These are phyloP conservation scores for Byssothecium circinans DNA, from an alignment of 2,329 filamentous ascomycete species.

Conservation along the genomic window DNA sequence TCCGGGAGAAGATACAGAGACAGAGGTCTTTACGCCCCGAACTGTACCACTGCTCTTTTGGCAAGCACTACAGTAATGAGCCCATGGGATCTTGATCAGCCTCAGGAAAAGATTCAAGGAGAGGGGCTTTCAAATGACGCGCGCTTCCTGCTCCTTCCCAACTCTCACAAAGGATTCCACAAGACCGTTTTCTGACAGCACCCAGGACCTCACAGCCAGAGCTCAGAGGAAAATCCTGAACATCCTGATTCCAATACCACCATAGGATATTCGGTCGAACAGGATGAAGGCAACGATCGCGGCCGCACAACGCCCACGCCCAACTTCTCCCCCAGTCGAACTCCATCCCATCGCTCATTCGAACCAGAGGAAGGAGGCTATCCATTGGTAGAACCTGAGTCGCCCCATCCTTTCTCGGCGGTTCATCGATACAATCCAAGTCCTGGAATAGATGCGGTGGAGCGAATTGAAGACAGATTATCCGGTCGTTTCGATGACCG, in stretches of 20 bases:
- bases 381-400: slow-evolving; percentile 5
- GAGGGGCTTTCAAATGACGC: neutral
- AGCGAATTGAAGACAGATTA: slow-evolving; percentile 1
- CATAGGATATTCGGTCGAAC: neutral
- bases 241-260: slow-evolving; percentile 2
- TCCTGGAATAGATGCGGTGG: neutral
- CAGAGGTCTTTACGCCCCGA: too few species aligned
- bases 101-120: neutral
- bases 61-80: too few species aligned
- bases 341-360: slow-evolving; percentile 8
- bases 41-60: too few species aligned
- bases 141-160: neutral
- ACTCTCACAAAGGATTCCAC: neutral
- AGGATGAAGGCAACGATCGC: neutral
- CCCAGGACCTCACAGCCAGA: slow-evolving; percentile 2
- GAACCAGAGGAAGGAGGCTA: slow-evolving; percentile 6
- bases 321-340: slow-evolving; percentile 3
- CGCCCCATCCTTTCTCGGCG: slow-evolving; percentile 8
- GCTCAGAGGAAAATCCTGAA: neutral
- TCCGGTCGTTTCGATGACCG: neutral
- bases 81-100: too few species aligned
- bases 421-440: slow-evolving; percentile 4
- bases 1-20: too few species aligned
- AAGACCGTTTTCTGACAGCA: neutral
- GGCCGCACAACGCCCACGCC: slow-evolving; percentile 6